These are phyloP conservation scores for Gigaspora rosea DNA, from an alignment of 192 early-diverging fungal species.

Conservation along the genomic window DNA sequence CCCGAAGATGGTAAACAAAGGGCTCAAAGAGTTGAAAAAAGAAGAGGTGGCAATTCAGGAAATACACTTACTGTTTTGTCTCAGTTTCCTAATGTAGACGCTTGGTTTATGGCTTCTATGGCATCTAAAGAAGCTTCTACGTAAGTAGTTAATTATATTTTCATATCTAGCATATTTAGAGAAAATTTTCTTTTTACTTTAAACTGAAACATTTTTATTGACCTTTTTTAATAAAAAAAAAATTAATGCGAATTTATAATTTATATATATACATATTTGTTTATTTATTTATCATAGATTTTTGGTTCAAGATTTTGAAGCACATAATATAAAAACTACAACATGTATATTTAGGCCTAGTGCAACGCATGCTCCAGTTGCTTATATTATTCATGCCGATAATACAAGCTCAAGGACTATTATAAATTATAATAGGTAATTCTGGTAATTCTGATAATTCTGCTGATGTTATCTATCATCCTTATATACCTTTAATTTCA, in stretches of 20 bases:
- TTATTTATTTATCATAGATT: constrained; percentile 28
- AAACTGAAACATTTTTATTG: no score
- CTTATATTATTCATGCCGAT: constrained; percentile 61
- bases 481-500: no score
- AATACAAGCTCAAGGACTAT: constrained; percentile 59
- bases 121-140: constrained; percentile 47
- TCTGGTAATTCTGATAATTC: neutral
- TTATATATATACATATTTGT: no score
- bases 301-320: constrained; percentile 40
- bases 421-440: constrained; percentile 59
- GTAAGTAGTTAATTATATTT: constrained; percentile 34
- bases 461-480: neutral
- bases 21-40: constrained; percentile 57
- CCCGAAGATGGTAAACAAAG: constrained; percentile 61
- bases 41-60: constrained; percentile 66
- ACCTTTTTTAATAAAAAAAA: no score
- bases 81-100: constrained; percentile 46
- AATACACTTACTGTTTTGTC: constrained; percentile 60
- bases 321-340: constrained; percentile 46
- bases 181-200: no score
- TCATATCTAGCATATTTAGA: no score
- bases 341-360: constrained; percentile 46
- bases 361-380: constrained; percentile 45
- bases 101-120: constrained; percentile 56
- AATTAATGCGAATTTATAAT: no score